Base-by-base conservation (phyloP, 306 rosid species). In the Ziziphus jujuba region DNA sequence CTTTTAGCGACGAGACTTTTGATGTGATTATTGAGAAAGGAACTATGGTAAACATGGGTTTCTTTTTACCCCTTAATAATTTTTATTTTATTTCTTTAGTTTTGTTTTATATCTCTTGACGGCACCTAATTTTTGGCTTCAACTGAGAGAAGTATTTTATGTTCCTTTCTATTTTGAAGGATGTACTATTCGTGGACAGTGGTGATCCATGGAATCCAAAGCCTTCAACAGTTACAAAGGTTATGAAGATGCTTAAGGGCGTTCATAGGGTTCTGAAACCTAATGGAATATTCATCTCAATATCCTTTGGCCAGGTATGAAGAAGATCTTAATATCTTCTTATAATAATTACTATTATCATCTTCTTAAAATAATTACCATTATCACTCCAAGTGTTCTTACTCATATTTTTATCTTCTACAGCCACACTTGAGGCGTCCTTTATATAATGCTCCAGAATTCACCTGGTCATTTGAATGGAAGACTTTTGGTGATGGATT, bases 361-460 rank as follows among this genome's bases (percentile, higher is more conserved):
- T 59, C 56, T 51, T 66, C 53, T 43, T 45, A 77, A 44, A 33
- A 66, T 35, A 17, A 28, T 62, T 43, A 44, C n/a, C 4, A 21
- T 5, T 21, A 48, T 2, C 22, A 24, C 56, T 74, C 28, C 51
- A 50, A 11, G 61, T 45, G 40, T 65, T 79, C 82, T 86, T 52
- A 75, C 66, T 8, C 50, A 44, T 56, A 12, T 22, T 22, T n/a
- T 40, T 57, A 63, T 73, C 43, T 77, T 56, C 65, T 70, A 16
- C 89, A 92, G 97, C 97, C 98, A 28, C 98, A 90, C 76, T 90
- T 92, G 75, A 81, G 98, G 81, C 89, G 96, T 33, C 89, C 93
- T 36, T 78, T 92, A 56, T 90, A 89, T 62, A 82, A 84, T 55
- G 86, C 91, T 44, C 86, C 84, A 5, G 88, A 83, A 23, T 92